These are phyloP conservation scores for Hyphopichia homilentoma DNA, from an alignment of 805 yeast genomes.

Conservation along the genomic window DNA sequence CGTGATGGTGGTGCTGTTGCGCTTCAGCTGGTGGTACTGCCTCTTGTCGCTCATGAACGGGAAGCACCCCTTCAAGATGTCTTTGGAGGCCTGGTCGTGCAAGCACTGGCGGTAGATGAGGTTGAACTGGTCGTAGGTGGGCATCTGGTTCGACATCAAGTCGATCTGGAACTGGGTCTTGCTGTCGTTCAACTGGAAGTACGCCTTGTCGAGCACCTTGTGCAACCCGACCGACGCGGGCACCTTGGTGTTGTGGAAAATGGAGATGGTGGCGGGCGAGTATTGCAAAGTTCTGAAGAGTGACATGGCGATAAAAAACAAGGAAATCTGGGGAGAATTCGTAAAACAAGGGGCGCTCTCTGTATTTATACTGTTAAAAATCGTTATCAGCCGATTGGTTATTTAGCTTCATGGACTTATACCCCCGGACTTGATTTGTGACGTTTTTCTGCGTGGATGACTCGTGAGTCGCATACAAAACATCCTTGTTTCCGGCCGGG, in stretches of 20 bases:
- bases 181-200: slow-evolving; percentile 24
- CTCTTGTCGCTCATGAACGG: slow-evolving; percentile 33
- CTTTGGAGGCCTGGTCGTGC: slow-evolving; percentile 19
- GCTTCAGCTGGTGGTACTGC: slow-evolving; percentile 10
- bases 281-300: slow-evolving; percentile 40
- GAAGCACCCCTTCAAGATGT: slow-evolving; percentile 26
- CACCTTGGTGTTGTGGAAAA: slow-evolving; percentile 36
- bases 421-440: slow-evolving; percentile 3
- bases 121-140: slow-evolving; percentile 40
- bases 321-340: too few relatives aligned
- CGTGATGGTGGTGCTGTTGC: slow-evolving; percentile 18
- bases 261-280: slow-evolving; percentile 38
- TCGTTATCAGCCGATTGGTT: too few relatives aligned
- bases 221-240: slow-evolving; percentile 30
- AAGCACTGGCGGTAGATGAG: slow-evolving; percentile 24
- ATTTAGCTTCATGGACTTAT: slow-evolving; percentile 4
- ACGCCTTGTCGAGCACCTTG: slow-evolving; percentile 28
- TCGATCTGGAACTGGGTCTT: slow-evolving; percentile 32
- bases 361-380: too few relatives aligned
- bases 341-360: too few relatives aligned
- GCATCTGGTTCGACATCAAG: slow-evolving; percentile 35
- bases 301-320: slow-evolving; percentile 25
- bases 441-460: too few relatives aligned
- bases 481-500: too few relatives aligned
- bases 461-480: too few relatives aligned